Evolutionary conservation across 352 stramenopile species (phyloP).

Genomic region (Globisporangium solare): DNA sequence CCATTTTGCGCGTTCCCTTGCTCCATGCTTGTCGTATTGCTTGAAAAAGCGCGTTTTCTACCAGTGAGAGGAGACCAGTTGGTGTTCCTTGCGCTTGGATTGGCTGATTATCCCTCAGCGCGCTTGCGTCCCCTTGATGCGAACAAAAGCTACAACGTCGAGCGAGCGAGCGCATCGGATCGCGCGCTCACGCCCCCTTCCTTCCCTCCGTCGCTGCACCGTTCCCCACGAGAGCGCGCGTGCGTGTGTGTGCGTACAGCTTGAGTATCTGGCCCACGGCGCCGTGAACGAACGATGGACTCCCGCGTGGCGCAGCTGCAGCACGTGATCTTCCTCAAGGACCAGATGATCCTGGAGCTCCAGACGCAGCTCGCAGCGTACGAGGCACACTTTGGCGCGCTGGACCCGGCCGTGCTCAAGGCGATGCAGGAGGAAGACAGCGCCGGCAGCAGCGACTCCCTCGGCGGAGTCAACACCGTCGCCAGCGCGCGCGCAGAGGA

Average conservation of each 20-base stretch:
- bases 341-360: constrained; percentile 77
- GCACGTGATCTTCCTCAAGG: constrained; percentile 81
- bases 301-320: constrained; percentile 61
- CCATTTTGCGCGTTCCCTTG: neutral
- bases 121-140: neutral
- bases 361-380: constrained; percentile 69
- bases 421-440: constrained; percentile 23
- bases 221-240: neutral
- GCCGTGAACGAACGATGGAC: constrained; percentile 26
- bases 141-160: neutral
- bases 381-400: constrained; percentile 36
- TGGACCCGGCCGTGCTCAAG: constrained; percentile 31
- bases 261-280: neutral
- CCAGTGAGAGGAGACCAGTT: neutral
- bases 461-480: constrained; percentile 15
- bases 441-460: neutral
- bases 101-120: neutral
- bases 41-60: neutral
- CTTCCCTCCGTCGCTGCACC: neutral
- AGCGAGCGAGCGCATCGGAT: neutral
- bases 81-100: neutral
- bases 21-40: neutral
- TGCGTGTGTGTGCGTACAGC: neutral
- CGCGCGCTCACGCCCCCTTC: too few relatives aligned
- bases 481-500: constrained; percentile 10